Conservation (phyloP, 2,329 filamentous ascomycete species). For the Aphanocladium album region DNA sequence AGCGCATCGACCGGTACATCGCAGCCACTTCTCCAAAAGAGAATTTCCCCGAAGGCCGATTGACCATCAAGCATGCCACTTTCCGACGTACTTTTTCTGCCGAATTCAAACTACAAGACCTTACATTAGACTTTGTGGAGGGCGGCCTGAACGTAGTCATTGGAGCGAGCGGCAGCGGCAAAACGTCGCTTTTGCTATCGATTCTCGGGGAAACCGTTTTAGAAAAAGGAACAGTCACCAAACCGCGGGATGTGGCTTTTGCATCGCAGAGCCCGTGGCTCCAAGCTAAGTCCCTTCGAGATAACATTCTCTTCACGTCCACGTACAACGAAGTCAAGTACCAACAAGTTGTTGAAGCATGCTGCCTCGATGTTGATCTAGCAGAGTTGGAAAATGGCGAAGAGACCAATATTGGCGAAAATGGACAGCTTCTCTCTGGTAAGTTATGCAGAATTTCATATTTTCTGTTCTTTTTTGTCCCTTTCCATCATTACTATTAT, state of each 20-base stretch:
- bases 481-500: neutral
- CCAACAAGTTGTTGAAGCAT: constrained; percentile 45
- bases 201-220: constrained; percentile 42
- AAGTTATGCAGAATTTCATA: neutral
- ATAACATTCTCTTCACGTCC: constrained; percentile 44
- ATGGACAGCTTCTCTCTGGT: constrained; percentile 23
- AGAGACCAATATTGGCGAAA: constrained; percentile 40
- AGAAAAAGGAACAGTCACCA: constrained; percentile 33
- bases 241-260: constrained; percentile 41
- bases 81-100: constrained; percentile 25
- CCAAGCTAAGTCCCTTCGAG: constrained; percentile 42
- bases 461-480: too few relatives aligned
- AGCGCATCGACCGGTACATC: constrained; percentile 42
- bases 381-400: constrained; percentile 42
- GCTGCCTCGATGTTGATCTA: constrained; percentile 40
- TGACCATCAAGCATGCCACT: constrained; percentile 35
- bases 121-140: constrained; percentile 41
- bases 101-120: constrained; percentile 26
- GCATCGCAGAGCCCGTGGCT: constrained; percentile 46
- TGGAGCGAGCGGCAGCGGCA: constrained; percentile 44
- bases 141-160: constrained; percentile 43
- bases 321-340: constrained; percentile 41
- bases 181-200: constrained; percentile 42
- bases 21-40: constrained; percentile 35
- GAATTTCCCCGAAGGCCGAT: constrained; percentile 35